A percentile compares a stretch with the other conserved stretches of the same genome.
These are phyloP conservation scores for Starmerella kuoi DNA, from an alignment of 805 yeast species.

Conservation along the genomic window DNA sequence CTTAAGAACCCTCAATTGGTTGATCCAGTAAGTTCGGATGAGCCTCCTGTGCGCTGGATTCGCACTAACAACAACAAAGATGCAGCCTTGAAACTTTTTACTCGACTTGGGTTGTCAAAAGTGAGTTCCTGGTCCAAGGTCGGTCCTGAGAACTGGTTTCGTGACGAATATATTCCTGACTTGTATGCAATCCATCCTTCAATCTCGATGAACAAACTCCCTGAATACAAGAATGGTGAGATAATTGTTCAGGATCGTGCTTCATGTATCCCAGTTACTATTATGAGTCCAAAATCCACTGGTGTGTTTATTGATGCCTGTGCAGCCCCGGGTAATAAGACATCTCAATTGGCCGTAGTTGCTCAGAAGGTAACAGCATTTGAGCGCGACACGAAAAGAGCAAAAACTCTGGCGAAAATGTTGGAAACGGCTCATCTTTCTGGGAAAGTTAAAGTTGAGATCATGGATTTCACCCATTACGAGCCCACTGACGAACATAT, in stretches of 20 bases:
- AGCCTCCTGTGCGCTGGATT: conserved; percentile 39
- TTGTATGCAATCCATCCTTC: conserved; percentile 73
- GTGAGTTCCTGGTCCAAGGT: conserved; percentile 26
- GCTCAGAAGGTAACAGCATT: conserved; percentile 50
- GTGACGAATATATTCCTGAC: conserved; percentile 61
- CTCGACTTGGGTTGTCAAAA: conserved; percentile 7
- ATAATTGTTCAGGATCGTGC: conserved; percentile 92
- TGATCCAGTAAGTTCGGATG: conserved; percentile 11
- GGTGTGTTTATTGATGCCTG: conserved; percentile 68
- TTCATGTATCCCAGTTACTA: conserved; percentile 89
- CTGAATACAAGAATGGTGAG: conserved; percentile 59
- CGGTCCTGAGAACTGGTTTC: conserved; percentile 31
- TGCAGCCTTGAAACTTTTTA: conserved; percentile 27
- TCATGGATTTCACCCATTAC: conserved; percentile 50
- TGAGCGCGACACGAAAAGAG: conserved; percentile 70
- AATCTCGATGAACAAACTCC: conserved; percentile 55
- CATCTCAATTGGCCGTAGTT: conserved; percentile 77
- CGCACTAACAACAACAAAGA: conserved; percentile 40
- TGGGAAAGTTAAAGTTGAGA: conserved; percentile 33
- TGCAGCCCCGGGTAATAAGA: conserved; percentile 98
- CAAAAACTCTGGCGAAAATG: conserved; percentile 62
- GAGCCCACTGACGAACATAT: conserved; percentile 52
- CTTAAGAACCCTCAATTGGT: conserved; percentile 40
- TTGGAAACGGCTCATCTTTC: conserved; percentile 60
- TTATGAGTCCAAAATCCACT: conserved; percentile 44